These are phyloP conservation scores for Umbelopsis sp. DNA, from an alignment of 192 early-diverging fungal genomes.

Conservation along the genomic window DNA sequence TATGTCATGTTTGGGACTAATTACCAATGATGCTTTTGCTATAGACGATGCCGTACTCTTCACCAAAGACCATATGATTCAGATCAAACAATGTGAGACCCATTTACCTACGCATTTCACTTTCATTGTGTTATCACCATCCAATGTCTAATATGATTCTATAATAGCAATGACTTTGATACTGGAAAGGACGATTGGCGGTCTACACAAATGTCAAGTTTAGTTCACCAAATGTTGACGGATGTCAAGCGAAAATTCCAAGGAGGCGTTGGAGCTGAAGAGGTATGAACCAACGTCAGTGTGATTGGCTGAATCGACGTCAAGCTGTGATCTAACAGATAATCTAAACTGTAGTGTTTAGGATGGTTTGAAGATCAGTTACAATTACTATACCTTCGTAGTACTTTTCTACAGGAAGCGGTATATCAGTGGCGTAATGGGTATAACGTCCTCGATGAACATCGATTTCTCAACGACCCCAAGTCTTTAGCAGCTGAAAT, in stretches of 20 bases:
- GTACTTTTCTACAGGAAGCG: conserved; percentile 29
- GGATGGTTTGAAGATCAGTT: conserved; percentile 51
- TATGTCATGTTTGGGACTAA: too few species aligned
- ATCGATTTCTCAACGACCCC: not conserved
- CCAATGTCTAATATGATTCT: not conserved
- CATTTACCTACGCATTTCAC: not conserved
- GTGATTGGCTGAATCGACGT: not conserved
- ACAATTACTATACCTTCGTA: conserved; percentile 39
- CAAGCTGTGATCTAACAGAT: not conserved
- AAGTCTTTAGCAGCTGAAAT: conserved; percentile 25
- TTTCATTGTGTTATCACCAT: not conserved
- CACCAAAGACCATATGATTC: conserved; percentile 22
- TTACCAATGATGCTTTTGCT: conserved; percentile 16
- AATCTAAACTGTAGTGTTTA: conserved; percentile 36
- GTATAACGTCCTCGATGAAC: conserved; percentile 1
- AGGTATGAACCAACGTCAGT: conserved; percentile 29
- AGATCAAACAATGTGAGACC: not conserved
- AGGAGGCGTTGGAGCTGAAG: conserved; percentile 41
- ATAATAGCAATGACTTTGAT: not conserved
- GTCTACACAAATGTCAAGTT: conserved; percentile 23
- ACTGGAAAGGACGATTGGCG: conserved; percentile 24
- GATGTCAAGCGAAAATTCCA: conserved; percentile 29
- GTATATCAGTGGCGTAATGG: conserved; percentile 13
- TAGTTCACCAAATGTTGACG: conserved; percentile 27
- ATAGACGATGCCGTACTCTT: conserved; percentile 22